Evolutionary conservation across 768 basidiomycete species (phyloP).

Genomic region (Epithele typhae): DNA sequence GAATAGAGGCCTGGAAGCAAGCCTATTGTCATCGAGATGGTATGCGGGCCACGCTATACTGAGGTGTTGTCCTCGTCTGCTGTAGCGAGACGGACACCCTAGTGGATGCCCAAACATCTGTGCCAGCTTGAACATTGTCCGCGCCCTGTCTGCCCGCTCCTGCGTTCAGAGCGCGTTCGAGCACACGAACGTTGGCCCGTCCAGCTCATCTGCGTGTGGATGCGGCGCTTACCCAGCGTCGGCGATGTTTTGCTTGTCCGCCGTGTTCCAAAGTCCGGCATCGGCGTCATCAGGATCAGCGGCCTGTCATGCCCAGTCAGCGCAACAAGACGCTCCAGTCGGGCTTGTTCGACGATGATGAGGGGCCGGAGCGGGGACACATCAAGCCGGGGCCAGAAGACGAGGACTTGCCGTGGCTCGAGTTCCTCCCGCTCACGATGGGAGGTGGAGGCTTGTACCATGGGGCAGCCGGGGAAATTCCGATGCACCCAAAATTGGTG

Average conservation of each 20-base stretch:
- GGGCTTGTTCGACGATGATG: conserved; percentile 21
- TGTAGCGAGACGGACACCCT: conserved; percentile 1
- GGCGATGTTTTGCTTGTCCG: conserved; percentile 13
- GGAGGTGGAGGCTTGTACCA: conserved; percentile 1
- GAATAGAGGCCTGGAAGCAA: too few relatives aligned
- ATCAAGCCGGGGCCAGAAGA: background rate
- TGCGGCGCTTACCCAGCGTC: conserved; percentile 1
- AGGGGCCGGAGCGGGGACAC: too few relatives aligned
- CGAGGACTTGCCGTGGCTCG: conserved; percentile 9
- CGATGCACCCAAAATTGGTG: conserved; percentile 5
- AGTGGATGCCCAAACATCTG: conserved; percentile 75
- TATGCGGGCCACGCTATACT: too few relatives aligned
- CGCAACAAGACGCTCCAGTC: conserved; percentile 26
- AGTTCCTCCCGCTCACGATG: conserved; percentile 5
- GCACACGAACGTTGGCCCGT: conserved; percentile 45
- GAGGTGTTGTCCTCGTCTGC: background rate
- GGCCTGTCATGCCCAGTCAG: conserved; percentile 31
- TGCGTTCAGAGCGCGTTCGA: conserved; percentile 61
- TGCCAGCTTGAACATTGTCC: conserved; percentile 73
- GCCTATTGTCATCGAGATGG: too few relatives aligned
- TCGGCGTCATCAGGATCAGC: conserved; percentile 42
- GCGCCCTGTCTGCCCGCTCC: conserved; percentile 68
- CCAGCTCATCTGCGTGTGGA: conserved; percentile 7
- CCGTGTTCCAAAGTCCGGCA: conserved; percentile 36
- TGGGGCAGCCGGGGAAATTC: conserved; percentile 9